Percentiles rank a stretch among this genome's conserved stretches.
These are phyloP conservation scores for Ceratobasidium sp. DNA, from an alignment of 1,284 basidiomycete genomes.

Conservation along the genomic window DNA sequence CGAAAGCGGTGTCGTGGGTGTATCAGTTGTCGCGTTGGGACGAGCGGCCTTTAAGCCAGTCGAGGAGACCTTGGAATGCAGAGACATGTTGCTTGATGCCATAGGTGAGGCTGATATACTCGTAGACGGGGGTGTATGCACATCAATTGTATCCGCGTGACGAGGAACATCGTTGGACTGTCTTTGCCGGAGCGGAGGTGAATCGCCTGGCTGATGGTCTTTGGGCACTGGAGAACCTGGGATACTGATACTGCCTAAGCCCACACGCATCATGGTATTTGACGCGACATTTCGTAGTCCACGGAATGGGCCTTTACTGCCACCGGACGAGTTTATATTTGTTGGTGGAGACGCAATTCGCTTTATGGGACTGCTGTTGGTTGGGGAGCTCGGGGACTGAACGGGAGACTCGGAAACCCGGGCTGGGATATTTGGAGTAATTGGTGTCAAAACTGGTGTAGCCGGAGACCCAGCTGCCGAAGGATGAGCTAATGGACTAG, in stretches of 20 bases:
- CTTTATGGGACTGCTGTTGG: slow-evolving; percentile 42
- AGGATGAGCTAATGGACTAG: slow-evolving; percentile 48
- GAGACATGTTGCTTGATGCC: slow-evolving; percentile 56
- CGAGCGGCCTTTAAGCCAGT: slow-evolving; percentile 66
- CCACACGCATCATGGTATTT: slow-evolving; percentile 42
- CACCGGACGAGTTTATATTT: slow-evolving; percentile 25
- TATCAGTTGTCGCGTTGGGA: slow-evolving; percentile 52
- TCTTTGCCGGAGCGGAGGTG: not conserved
- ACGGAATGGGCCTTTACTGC: slow-evolving; percentile 39
- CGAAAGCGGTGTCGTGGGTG: slow-evolving; percentile 48
- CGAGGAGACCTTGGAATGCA: slow-evolving; percentile 70
- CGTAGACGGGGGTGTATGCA: slow-evolving; percentile 32
- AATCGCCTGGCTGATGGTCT: slow-evolving; percentile 27
- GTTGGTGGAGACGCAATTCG: slow-evolving; percentile 16
- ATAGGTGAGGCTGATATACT: slow-evolving; percentile 27
- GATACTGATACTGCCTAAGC: slow-evolving; percentile 53
- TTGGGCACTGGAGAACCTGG: slow-evolving; percentile 52
- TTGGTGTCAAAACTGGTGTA: not conserved
- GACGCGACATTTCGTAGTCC: slow-evolving; percentile 45
- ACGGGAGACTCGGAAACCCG: slow-evolving; percentile 38
- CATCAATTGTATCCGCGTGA: not conserved
- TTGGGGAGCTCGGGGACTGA: slow-evolving; percentile 19
- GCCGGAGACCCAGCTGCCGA: slow-evolving; percentile 13
- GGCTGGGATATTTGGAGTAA: not conserved
- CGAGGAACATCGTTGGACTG: slow-evolving; percentile 15